phyloP scores from a whole-genome alignment of 768 basidiomycete species.

The Mycena leptocephala region DNA sequence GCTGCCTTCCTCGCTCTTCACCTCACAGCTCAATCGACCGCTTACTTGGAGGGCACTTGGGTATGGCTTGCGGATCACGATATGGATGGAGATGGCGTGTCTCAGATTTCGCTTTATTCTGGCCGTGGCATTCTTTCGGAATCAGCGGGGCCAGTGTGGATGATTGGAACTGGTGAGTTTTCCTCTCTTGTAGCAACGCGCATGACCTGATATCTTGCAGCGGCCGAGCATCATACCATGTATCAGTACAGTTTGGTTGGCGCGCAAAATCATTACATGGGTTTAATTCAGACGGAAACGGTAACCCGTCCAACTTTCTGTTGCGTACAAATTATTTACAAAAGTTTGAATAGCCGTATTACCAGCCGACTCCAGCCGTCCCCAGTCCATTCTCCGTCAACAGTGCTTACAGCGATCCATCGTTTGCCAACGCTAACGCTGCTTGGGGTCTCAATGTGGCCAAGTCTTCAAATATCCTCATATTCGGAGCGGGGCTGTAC shows the following conservation, averaged over 20 bases:
- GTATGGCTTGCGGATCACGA: slow-evolving; percentile 78
- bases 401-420: slow-evolving; percentile 68
- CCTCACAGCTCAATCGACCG: slow-evolving; percentile 66
- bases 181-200: neutral
- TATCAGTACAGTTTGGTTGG: slow-evolving; percentile 79
- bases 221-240: slow-evolving; percentile 72
- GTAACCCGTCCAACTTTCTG: slow-evolving; percentile 50
- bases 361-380: slow-evolving; percentile 72
- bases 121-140: slow-evolving; percentile 86
- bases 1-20: slow-evolving; percentile 80
- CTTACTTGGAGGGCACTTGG: slow-evolving; percentile 68
- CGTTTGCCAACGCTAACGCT: slow-evolving; percentile 52
- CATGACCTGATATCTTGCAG: neutral
- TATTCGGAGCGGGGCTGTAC: slow-evolving; percentile 83
- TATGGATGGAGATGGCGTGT: slow-evolving; percentile 66
- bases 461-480: slow-evolving; percentile 67
- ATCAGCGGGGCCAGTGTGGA: slow-evolving; percentile 84
- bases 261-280: slow-evolving; percentile 79
- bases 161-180: slow-evolving; percentile 72
- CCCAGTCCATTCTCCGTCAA: slow-evolving; percentile 70
- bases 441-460: slow-evolving; percentile 74
- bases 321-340: neutral
- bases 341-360: slow-evolving; percentile 70
- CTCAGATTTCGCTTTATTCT: slow-evolving; percentile 70
- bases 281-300: slow-evolving; percentile 83